Evolutionary conservation across 1,284 basidiomycete species (phyloP).

Genomic region (Thelephora terrestris): DNA sequence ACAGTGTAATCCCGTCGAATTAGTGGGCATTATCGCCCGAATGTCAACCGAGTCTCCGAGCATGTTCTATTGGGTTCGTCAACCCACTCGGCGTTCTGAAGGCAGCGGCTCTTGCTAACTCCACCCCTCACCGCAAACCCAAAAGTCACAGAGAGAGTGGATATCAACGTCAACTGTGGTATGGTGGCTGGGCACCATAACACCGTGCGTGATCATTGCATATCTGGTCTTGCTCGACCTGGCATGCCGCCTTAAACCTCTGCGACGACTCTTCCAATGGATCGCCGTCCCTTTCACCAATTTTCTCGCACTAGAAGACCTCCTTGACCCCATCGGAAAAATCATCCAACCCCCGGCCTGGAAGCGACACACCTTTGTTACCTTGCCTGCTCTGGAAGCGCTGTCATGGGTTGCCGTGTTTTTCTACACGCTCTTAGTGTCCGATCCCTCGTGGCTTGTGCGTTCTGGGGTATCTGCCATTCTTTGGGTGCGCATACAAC

Average conservation of each 20-base stretch:
- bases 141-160: too few species aligned
- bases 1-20: too few species aligned
- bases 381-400: slow-evolving; percentile 27
- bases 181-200: background rate
- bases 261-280: slow-evolving; percentile 19
- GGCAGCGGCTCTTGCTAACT: too few species aligned
- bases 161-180: background rate
- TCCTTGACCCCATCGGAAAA: slow-evolving; percentile 29
- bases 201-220: background rate
- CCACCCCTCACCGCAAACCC: too few species aligned
- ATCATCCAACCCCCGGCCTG: slow-evolving; percentile 17
- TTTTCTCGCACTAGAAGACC: slow-evolving; percentile 42
- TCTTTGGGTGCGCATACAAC: background rate
- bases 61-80: too few species aligned
- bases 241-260: slow-evolving; percentile 8
- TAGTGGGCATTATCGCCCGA: too few species aligned
- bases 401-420: slow-evolving; percentile 24
- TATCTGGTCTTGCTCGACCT: background rate
- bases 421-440: slow-evolving; percentile 23
- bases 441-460: slow-evolving; percentile 3
- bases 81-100: too few species aligned
- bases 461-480: background rate
- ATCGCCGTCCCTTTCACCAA: slow-evolving; percentile 37
- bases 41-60: too few species aligned
- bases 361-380: slow-evolving; percentile 26